Evolutionary conservation across 768 basidiomycete species (phyloP).

Genomic region (Macrolepiota dolichaula): DNA sequence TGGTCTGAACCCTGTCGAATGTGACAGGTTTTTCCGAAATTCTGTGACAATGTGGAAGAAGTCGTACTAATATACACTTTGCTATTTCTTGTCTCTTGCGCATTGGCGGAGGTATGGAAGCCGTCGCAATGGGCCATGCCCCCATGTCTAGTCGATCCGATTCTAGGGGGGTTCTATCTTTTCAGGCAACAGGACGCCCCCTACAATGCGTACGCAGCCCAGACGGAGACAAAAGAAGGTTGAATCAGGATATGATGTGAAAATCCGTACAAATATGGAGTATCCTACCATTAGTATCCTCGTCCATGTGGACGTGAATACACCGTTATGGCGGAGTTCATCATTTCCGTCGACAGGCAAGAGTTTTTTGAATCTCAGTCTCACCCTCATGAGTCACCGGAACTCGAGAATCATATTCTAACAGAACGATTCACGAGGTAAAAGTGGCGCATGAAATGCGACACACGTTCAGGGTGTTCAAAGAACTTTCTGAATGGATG

Average conservation of each 20-base stretch:
- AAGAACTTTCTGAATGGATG: too few species aligned
- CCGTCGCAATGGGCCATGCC: background rate
- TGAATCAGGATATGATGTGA: background rate
- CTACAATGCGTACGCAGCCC: background rate
- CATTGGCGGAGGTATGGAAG: constrained; percentile 1
- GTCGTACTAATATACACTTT: background rate
- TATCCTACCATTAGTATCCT: background rate
- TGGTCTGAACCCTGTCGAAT: background rate
- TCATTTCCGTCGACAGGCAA: background rate
- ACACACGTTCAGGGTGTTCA: background rate
- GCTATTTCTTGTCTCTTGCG: background rate
- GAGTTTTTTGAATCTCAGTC: background rate
- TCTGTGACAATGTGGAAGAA: background rate
- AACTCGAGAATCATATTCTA: background rate
- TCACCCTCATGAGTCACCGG: background rate
- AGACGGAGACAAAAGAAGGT: background rate
- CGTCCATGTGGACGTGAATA: background rate
- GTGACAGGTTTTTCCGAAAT: constrained; percentile 3
- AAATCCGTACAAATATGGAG: background rate
- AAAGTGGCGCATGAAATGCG: background rate
- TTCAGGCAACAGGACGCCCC: background rate
- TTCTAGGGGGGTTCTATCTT: background rate
- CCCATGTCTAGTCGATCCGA: background rate
- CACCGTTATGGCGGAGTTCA: background rate
- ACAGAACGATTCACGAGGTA: background rate